Evolutionary conservation across 805 yeast genomes (phyloP).

Genomic region (Cyberlindnera xishuangbannaensis): DNA sequence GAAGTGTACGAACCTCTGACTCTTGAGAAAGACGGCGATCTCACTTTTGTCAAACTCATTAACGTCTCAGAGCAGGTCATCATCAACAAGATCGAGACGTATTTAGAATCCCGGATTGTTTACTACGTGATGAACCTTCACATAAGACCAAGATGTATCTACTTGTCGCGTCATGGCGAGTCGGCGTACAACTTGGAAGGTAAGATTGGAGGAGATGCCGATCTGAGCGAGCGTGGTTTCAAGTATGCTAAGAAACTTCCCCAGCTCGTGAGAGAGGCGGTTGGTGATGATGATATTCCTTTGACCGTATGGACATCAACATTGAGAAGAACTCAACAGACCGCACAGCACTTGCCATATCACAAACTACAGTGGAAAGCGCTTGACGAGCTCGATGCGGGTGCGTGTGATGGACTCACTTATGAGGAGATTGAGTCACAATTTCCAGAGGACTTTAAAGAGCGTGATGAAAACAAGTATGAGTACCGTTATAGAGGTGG

Average conservation of each 20-base stretch:
- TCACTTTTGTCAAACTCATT: conserved; percentile 82
- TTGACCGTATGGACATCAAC: conserved; percentile 97
- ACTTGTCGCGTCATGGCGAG: conserved; percentile 96
- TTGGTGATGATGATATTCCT: conserved; percentile 44
- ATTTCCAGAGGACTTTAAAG: conserved; percentile 92
- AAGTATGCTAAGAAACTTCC: conserved; percentile 80
- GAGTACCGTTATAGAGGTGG: conserved; percentile 97
- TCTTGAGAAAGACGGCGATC: conserved; percentile 46
- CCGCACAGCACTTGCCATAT: conserved; percentile 77
- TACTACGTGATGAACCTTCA: conserved; percentile 95
- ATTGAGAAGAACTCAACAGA: conserved; percentile 83
- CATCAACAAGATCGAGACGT: conserved; percentile 80
- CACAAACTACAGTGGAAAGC: conserved; percentile 93
- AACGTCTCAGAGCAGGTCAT: conserved; percentile 87
- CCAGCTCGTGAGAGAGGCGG: conserved; percentile 52
- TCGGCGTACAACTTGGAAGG: conserved; percentile 88
- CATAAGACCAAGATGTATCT: conserved; percentile 85
- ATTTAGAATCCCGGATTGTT: conserved; percentile 86
- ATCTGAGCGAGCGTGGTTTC: conserved; percentile 77
- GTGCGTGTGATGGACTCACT: conserved; percentile 95
- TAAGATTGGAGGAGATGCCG: conserved; percentile 93
- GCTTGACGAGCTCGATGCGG: conserved; percentile 93
- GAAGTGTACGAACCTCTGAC: conserved; percentile 73
- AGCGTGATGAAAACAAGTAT: conserved; percentile 92
- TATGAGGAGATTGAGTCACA: conserved; percentile 82